Conservation (phyloP, 306 rosid genomes). For the Argentina anserina region DNA sequence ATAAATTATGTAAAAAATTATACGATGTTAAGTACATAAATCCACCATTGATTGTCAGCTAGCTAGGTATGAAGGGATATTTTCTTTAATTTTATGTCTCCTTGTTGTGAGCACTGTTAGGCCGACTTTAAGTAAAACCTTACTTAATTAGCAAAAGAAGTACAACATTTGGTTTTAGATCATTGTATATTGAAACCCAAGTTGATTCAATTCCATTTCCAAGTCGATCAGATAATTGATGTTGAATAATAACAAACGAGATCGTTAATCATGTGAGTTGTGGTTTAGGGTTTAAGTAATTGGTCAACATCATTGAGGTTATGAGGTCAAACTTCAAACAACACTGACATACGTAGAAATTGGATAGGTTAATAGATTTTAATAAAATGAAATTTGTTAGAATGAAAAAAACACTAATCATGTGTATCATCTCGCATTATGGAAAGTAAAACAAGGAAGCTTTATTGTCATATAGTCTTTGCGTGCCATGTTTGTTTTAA, state of each 20-base stretch:
- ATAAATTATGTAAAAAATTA: neutral
- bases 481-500: neutral
- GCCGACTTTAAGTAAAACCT: constrained; percentile 2
- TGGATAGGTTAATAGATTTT: no score
- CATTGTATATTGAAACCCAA: neutral
- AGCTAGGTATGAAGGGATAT: neutral
- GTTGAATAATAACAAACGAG: no score
- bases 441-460: neutral
- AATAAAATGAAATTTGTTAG: no score
- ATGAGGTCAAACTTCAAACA: no score
- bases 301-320: no score
- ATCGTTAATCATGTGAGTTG: no score
- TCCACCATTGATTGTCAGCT: neutral
- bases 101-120: neutral
- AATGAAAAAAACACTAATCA: neutral
- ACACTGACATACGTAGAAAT: no score
- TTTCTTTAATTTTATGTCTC: neutral
- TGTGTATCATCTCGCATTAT: neutral
- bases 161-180: neutral
- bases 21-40: neutral
- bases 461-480: neutral
- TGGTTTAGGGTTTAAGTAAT: no score
- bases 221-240: no score
- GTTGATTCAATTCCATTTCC: neutral
- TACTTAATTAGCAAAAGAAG: neutral